These are phyloP conservation scores for Hypocreales sp. DNA, from an alignment of 2,329 filamentous ascomycete species.

Conservation along the genomic window DNA sequence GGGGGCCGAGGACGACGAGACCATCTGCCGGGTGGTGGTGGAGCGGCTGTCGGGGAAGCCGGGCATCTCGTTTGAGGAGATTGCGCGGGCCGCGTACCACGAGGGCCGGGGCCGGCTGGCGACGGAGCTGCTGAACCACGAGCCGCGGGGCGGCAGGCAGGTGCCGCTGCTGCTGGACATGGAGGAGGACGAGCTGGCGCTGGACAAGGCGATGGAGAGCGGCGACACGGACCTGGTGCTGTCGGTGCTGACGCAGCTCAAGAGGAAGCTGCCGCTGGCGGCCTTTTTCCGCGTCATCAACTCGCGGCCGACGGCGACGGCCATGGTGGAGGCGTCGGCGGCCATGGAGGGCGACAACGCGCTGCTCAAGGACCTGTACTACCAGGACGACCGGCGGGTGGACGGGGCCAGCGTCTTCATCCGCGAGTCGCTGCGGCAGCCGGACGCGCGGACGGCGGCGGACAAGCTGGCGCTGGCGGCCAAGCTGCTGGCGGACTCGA, in stretches of 20 bases:
- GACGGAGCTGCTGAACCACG: slow-evolving; percentile 81
- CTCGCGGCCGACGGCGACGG: slow-evolving; percentile 67
- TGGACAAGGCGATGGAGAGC: slow-evolving; percentile 93
- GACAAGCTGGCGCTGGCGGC: slow-evolving; percentile 84
- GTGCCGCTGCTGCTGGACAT: slow-evolving; percentile 85
- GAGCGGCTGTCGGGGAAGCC: slow-evolving; percentile 74
- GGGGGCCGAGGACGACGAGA: slow-evolving; percentile 73
- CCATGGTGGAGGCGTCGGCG: slow-evolving; percentile 77
- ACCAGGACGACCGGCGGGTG: slow-evolving; percentile 82
- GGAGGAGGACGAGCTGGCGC: slow-evolving; percentile 87
- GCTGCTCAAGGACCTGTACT: slow-evolving; percentile 88
- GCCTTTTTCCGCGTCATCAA: slow-evolving; percentile 90
- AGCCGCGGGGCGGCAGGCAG: slow-evolving; percentile 88
- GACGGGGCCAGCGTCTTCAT: slow-evolving; percentile 83
- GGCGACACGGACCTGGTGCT: slow-evolving; percentile 90
- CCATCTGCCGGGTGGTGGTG: slow-evolving; percentile 74
- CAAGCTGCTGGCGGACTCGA: slow-evolving; percentile 70
- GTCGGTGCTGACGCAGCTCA: slow-evolving; percentile 74
- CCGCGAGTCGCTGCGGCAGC: slow-evolving; percentile 63
- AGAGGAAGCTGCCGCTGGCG: slow-evolving; percentile 78
- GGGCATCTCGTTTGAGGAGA: slow-evolving; percentile 90
- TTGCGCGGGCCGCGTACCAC: slow-evolving; percentile 84
- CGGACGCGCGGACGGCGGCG: slow-evolving; percentile 49
- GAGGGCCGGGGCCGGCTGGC: slow-evolving; percentile 83
- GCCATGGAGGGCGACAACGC: slow-evolving; percentile 53